Evolutionary conservation across 139 green algal genomes (phyloP), one percentile per base, ranked within the genome.

Genomic region (Marvania coccoides): DNA sequence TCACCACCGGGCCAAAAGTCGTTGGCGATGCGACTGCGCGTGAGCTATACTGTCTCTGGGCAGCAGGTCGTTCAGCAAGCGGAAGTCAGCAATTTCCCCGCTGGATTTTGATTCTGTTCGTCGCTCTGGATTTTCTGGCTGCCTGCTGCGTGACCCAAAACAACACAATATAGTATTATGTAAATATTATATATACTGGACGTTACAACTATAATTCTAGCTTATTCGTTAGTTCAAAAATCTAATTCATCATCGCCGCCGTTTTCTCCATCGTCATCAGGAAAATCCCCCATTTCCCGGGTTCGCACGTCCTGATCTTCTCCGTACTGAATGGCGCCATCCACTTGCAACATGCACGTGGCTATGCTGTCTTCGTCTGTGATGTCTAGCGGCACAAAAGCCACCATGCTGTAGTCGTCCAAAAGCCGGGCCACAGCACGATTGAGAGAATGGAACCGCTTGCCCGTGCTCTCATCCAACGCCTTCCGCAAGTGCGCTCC

Each of bases 301-400:
- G 86, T 81, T 63, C 90, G 90, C 4, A 95, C 88, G 19, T 98
- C 92, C 8, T 85, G 82, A 69, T 98, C 91, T 72, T 98, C 92
- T 0, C 92, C 92, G 58, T 83, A 98, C 78, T 98, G 92, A 23
- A 96, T 87, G 0, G 92, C 81, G 26, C 81, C 88, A 79, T 98
- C 92, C 23, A 96, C 80, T 53, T 94, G 78, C 47, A 81, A 59
- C 71, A 97, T 68, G 59, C 88, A 77, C 30, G 82, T 80, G 12
- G 74, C 76, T 3, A 95, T 88, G 61, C 80, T 88, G 46, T 65
- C 72, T 24, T 76, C 67, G 24, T 78, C 61, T 5, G 46, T 85
- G 28, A 91, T 87, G 72, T 98, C 91, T 47, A 97, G 79, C n/a
- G 88, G 78, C 29, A 88, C 56, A 64, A 96, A 98, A 60, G 66